Base-by-base conservation (phyloP, 345 rosid species). In the Sisymbrium altissimum region DNA sequence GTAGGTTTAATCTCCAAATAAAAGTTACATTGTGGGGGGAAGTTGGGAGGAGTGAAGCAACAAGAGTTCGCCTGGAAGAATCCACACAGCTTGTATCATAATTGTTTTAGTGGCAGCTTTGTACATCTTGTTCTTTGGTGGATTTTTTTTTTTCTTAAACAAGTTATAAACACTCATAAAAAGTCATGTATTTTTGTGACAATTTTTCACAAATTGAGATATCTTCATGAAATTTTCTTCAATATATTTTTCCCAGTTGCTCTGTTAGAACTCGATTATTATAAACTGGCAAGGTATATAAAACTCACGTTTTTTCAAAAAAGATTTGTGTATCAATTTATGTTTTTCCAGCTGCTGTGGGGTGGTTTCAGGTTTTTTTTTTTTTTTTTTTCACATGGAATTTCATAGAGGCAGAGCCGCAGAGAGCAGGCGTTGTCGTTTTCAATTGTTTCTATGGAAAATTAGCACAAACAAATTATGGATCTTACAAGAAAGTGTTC, bases 51-150 rank as follows among this genome's bases (percentile, higher is more conserved):
- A 46, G 35, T 45, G 35, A 43, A 46, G 58, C 6, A 59, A 46
- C 9, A 3, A 58, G 10, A 46, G 58, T 71, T 25, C 1, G 11
- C n/a, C 1, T 14, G 0, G 67, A 46, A 48, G 19, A 46, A 15
- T 35, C 12, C 38, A 35, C 48, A 30, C 18, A 59, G 59, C 11
- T 45, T 45, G 46, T 57, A 9, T 70, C 35, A 21, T 58, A 15
- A 45, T 29, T n/a, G 56, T n/a, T 70, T 45, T 45, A 66, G 18
- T 58, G 25, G 38, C 57, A 44, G 29, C 59, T n/a, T 44, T 70
- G 66, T 70, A 46, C 58, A 45, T 70, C 23, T 71, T 46, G 7
- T 63, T 63, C 53, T 27, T n/a, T 29, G 36, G 36, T 62, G 23
- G 43, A 21, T 18, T 1, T 59, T 38, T 3, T 59, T 38, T 13